A percentile compares a stretch with the other conserved stretches of the same genome.
phyloP scores from a whole-genome alignment of 768 basidiomycete genomes.

The Boletus rubescentipes region DNA sequence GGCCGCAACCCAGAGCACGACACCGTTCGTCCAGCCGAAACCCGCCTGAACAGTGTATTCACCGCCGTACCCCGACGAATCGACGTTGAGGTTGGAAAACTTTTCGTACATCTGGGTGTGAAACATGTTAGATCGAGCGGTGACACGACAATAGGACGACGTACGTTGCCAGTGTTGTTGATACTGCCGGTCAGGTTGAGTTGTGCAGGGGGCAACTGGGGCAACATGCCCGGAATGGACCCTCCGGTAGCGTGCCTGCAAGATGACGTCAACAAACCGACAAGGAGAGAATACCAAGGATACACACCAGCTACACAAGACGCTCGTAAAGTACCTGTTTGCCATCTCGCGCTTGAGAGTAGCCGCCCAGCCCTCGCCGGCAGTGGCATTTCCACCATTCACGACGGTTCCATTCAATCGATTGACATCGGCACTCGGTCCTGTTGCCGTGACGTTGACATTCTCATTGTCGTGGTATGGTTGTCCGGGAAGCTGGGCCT shows the following conservation, averaged over 20 bases:
- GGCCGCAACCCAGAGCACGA: conserved; percentile 70
- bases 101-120: conserved; percentile 91
- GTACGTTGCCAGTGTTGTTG: conserved; percentile 71
- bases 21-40: conserved; percentile 91
- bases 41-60: conserved; percentile 89
- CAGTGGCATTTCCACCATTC: conserved; percentile 65
- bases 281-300: neutral
- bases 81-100: conserved; percentile 76
- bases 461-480: conserved; percentile 37
- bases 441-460: conserved; percentile 51
- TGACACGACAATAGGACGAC: conserved; percentile 25
- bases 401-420: conserved; percentile 50
- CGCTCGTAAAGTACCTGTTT: conserved; percentile 81
- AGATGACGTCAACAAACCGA: neutral
- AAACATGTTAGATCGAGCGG: neutral
- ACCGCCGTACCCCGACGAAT: conserved; percentile 77
- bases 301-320: conserved; percentile 83
- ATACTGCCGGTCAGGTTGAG: conserved; percentile 67
- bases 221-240: conserved; percentile 65
- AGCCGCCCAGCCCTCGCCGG: conserved; percentile 64
- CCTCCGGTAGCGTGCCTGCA: conserved; percentile 85
- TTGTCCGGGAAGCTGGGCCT: conserved; percentile 71
- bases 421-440: conserved; percentile 62
- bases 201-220: conserved; percentile 65
- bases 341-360: conserved; percentile 70